Percentiles rank a stretch among this genome's conserved stretches.
These are phyloP conservation scores for Scortechinia acanthostroma DNA, from an alignment of 2,329 filamentous ascomycete genomes.

Conservation along the genomic window DNA sequence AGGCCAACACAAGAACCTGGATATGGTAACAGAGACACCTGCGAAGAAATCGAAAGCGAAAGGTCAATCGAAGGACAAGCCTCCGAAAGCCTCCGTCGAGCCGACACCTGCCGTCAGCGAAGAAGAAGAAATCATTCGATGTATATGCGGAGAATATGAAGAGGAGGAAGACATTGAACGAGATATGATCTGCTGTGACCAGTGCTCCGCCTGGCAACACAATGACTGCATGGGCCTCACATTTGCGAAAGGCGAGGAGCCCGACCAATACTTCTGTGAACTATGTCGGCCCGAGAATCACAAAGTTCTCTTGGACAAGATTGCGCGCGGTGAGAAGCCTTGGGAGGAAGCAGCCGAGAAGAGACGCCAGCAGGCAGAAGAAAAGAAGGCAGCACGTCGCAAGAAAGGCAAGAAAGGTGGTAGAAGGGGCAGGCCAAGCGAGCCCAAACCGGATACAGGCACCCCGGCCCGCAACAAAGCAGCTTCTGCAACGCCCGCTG, in stretches of 20 bases:
- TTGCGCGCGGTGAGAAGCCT: conserved; percentile 73
- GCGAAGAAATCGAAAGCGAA: not conserved
- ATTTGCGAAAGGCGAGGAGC: conserved; percentile 70
- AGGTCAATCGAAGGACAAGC: conserved; percentile 66
- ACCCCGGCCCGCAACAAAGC: conserved; percentile 30
- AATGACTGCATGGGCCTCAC: conserved; percentile 88
- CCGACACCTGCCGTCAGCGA: conserved; percentile 48
- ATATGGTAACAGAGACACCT: not conserved
- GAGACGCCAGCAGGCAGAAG: conserved; percentile 49
- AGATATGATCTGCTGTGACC: conserved; percentile 93
- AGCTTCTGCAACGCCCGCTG: conserved; percentile 5
- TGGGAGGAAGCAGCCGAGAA: conserved; percentile 70
- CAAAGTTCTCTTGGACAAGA: conserved; percentile 69
- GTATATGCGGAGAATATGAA: conserved; percentile 82
- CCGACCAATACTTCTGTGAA: conserved; percentile 87
- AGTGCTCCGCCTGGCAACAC: conserved; percentile 91
- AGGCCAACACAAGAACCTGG: conserved; percentile 2
- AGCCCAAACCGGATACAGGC: conserved; percentile 46
- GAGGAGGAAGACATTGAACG: conserved; percentile 74
- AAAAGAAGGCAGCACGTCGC: conserved; percentile 46
- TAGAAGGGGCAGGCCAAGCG: not conserved
- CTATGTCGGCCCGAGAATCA: conserved; percentile 80
- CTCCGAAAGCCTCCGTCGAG: conserved; percentile 74
- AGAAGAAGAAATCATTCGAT: conserved; percentile 75
- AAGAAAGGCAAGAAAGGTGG: conserved; percentile 28